phyloP scores from a whole-genome alignment of 805 yeast species.

The Wickerhamiella qilinensis region DNA sequence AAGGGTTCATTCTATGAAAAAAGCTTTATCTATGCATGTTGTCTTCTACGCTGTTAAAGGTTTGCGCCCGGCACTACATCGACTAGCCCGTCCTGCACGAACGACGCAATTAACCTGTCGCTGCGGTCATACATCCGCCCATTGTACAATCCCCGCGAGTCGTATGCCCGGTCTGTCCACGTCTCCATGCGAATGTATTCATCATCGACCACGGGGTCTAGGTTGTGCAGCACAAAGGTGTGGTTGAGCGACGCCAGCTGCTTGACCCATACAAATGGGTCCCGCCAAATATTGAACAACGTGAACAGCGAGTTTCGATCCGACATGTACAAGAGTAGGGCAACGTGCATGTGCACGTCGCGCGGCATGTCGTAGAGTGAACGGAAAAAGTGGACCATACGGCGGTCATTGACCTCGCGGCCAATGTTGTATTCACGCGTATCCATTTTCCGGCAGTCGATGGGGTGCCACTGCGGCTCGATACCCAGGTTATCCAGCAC shows the following conservation, averaged over 20 bases:
- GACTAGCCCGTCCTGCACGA: slow-evolving; percentile 18
- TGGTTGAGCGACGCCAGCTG: slow-evolving; percentile 20
- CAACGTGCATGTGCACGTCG: slow-evolving; percentile 16
- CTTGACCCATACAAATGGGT: slow-evolving; percentile 7
- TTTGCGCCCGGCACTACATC: neutral
- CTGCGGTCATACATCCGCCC: slow-evolving; percentile 17
- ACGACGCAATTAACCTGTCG: slow-evolving; percentile 15
- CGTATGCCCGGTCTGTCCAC: slow-evolving; percentile 17
- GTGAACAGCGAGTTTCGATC: slow-evolving; percentile 22
- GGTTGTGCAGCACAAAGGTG: slow-evolving; percentile 17
- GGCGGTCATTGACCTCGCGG: slow-evolving; percentile 9
- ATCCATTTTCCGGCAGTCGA: slow-evolving; percentile 18
- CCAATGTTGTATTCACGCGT: slow-evolving; percentile 12
- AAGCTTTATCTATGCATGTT: too few species aligned
- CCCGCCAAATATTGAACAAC: slow-evolving; percentile 16
- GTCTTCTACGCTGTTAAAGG: too few species aligned
- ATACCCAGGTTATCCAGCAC: slow-evolving; percentile 1
- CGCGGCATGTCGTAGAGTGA: slow-evolving; percentile 11
- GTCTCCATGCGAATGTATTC: slow-evolving; percentile 19
- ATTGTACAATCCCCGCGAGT: slow-evolving; percentile 18
- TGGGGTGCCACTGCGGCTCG: slow-evolving; percentile 15
- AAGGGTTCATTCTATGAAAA: neutral
- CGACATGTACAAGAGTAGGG: slow-evolving; percentile 20
- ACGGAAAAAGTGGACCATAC: slow-evolving; percentile 17
- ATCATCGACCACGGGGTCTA: slow-evolving; percentile 11